A percentile compares a stretch with the other conserved stretches of the same genome.
Evolutionary conservation across 73 alveolate species (phyloP).

Genomic region (Paramecium octaurelia): DNA sequence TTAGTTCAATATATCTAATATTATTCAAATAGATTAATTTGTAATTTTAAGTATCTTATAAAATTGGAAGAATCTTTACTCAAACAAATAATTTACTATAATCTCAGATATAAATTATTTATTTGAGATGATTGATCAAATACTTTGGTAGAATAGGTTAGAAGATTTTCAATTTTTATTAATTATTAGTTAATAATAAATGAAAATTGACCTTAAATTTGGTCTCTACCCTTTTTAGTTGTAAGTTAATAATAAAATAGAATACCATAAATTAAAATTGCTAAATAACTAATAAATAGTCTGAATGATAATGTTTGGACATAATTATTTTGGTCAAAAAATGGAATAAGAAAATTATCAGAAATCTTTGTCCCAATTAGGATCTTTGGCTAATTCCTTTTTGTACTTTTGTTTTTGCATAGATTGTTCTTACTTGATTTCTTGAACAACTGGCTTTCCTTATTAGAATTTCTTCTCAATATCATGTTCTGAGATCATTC

Average conservation of each 20-base stretch:
- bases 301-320: not conserved
- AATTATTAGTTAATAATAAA: too few relatives aligned
- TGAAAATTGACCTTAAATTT: too few relatives aligned
- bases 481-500: conserved; percentile 6
- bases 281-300: not conserved
- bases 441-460: conserved; percentile 16
- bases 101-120: too few relatives aligned
- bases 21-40: not conserved
- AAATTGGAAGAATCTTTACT: too few relatives aligned
- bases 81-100: too few relatives aligned
- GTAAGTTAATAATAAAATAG: conserved; percentile 42
- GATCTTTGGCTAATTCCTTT: conserved; percentile 33
- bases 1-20: not conserved
- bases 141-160: too few relatives aligned
- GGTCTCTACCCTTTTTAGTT: conserved; percentile 46
- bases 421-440: conserved; percentile 11
- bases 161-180: too few relatives aligned
- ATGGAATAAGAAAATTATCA: conserved; percentile 36
- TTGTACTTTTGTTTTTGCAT: not conserved
- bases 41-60: too few relatives aligned
- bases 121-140: too few relatives aligned
- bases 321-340: not conserved
- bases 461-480: not conserved
- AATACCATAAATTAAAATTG: not conserved
- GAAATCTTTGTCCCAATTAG: conserved; percentile 59